Base-by-base conservation (phyloP, 495 filamentous ascomycete species). In the Pyrenula aspistea region DNA sequence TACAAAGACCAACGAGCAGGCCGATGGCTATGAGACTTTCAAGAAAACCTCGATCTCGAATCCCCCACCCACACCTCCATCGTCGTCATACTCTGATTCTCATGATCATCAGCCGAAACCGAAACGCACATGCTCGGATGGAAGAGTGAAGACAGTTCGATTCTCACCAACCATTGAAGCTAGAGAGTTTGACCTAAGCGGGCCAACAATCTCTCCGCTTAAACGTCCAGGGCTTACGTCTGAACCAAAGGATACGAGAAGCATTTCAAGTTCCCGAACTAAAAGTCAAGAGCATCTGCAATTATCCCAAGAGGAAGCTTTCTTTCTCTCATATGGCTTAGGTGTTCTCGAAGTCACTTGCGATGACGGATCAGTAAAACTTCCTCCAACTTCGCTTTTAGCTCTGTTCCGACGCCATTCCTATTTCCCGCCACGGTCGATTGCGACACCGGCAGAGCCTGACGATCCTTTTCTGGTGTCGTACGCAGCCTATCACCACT, bases 401-500 rank as follows among this genome's bases (percentile, higher is more conserved):
- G 63, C 67, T 22, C 74, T 88, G 23, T 87, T 86, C 64, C 79
- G 87, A 36, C 74, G 73, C 50, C 66, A 84, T 59, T 89, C 87
- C 10, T 82, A 84, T 67, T 86, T 86, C 57, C 87, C 91, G 55
- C 74, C 82, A 25, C 75, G 64, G 10, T 55, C 60, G 15, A 36
- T 61, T 1, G 59, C 67, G 2, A 57, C 63, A 3, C 59, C 64
- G 52, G 66, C 81, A 22, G 70, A 75, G 55, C 79, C 84, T 0
- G 87, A 95, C 70, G 88, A 94, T 61, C 81, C 86, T 0, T 97
- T 99, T 70, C 73, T 96, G 50, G 65, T 93, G 22, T 83, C 86
- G 31, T 99, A 97, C 65, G 81, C 82, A 25, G 87, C 86, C 12
- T 99, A 96, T 64, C 93, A 99, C 63, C 93, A 99, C 68, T 99